Evolutionary conservation across 257 asterid species (phyloP).

Genomic region (Misopates orontium): DNA sequence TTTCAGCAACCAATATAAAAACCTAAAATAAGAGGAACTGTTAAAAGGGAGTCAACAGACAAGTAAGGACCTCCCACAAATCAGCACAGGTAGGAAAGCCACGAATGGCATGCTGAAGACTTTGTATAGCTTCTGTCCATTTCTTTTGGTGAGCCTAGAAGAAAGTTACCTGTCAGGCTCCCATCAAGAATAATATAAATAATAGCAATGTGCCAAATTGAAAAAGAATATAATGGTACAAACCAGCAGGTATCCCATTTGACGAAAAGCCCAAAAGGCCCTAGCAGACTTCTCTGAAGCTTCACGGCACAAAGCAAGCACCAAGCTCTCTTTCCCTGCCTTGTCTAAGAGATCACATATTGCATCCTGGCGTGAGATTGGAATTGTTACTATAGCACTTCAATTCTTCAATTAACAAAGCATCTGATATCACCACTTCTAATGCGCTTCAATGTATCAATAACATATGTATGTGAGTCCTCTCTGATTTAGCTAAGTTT

Average conservation of each 20-base stretch:
- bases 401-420: constrained; percentile 11
- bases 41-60: background rate
- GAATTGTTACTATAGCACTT: constrained; percentile 11
- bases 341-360: constrained; percentile 73
- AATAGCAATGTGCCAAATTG: constrained; percentile 1
- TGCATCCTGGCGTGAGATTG: constrained; percentile 53
- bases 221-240: constrained; percentile 1
- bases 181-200: constrained; percentile 7
- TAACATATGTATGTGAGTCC: background rate
- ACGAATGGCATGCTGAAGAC: constrained; percentile 92
- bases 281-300: constrained; percentile 82
- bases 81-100: constrained; percentile 87
- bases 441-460: background rate
- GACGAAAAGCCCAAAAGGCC: constrained; percentile 95
- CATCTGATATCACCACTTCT: constrained; percentile 4
- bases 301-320: constrained; percentile 73
- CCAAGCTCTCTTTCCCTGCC: constrained; percentile 76
- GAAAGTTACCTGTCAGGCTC: constrained; percentile 12
- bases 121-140: constrained; percentile 92
- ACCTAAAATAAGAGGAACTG: constrained; percentile 10
- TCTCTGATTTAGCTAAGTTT: background rate
- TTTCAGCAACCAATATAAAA: constrained; percentile 9
- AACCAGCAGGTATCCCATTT: constrained; percentile 92
- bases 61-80: constrained; percentile 82
- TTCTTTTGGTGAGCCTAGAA: constrained; percentile 73